Evolutionary conservation across 257 asterid species (phyloP).

Genomic region (Cordia subcordata): DNA sequence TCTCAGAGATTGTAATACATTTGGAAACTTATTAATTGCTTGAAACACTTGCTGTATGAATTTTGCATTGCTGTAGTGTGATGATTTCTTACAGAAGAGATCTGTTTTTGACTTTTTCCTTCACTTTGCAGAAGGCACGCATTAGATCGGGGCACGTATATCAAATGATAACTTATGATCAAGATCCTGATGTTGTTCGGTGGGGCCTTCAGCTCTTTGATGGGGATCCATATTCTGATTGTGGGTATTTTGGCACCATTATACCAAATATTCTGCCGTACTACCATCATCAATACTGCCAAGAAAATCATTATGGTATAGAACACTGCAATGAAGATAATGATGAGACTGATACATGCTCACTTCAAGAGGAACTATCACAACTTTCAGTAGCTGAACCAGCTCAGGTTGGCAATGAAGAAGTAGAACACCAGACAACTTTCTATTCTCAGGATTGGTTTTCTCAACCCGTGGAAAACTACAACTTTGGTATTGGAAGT

Average conservation of each 20-base stretch:
- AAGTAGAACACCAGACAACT: slow-evolving; percentile 40
- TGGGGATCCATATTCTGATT: slow-evolving; percentile 79
- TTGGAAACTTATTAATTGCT: too few relatives aligned
- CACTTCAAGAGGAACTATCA: slow-evolving; percentile 66
- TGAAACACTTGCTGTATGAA: too few relatives aligned
- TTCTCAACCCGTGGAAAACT: slow-evolving; percentile 58
- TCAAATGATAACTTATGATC: slow-evolving; percentile 73
- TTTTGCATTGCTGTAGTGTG: too few relatives aligned
- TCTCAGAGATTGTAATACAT: too few relatives aligned
- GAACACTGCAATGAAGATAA: slow-evolving; percentile 36
- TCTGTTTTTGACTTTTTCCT: slow-evolving; percentile 7
- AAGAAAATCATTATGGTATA: slow-evolving; percentile 42
- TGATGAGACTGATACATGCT: slow-evolving; percentile 29
- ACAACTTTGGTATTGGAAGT: slow-evolving; percentile 44
- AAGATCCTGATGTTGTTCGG: slow-evolving; percentile 87
- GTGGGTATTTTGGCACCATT: slow-evolving; percentile 51
- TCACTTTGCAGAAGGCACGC: slow-evolving; percentile 14
- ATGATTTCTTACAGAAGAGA: slow-evolving; percentile 1
- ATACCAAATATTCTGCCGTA: slow-evolving; percentile 45
- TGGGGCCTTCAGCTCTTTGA: slow-evolving; percentile 97
- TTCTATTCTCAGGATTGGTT: slow-evolving; percentile 70
- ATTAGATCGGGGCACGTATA: slow-evolving; percentile 5
- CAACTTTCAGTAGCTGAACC: slow-evolving; percentile 71
- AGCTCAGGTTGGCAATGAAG: slow-evolving; percentile 42
- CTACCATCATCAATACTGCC: slow-evolving; percentile 45